Conservation (phyloP, 805 yeast genomes). For the Hyphopichia homilentoma region DNA sequence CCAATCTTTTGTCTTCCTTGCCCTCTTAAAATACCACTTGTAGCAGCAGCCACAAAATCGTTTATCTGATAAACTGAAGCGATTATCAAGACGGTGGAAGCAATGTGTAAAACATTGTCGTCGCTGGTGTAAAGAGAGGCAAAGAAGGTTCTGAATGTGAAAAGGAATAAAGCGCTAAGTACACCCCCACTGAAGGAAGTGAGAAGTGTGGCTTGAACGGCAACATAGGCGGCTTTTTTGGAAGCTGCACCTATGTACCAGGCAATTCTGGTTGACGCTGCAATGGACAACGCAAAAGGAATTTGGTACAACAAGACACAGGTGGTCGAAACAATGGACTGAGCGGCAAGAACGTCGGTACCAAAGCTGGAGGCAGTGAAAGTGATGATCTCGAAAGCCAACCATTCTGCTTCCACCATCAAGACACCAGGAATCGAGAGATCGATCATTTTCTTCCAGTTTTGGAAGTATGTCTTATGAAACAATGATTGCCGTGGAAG, state of each 20-base stretch:
- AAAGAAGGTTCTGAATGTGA: conserved; percentile 29
- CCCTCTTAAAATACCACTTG: conserved; percentile 55
- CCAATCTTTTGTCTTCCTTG: conserved; percentile 59
- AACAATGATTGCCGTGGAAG: conserved; percentile 32
- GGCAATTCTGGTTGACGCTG: conserved; percentile 74
- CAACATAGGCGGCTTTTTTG: conserved; percentile 31
- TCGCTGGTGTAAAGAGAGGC: conserved; percentile 43
- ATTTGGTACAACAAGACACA: conserved; percentile 67
- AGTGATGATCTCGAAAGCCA: conserved; percentile 74
- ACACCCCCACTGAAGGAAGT: conserved; percentile 31
- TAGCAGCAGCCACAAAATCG: conserved; percentile 46
- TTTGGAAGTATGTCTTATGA: conserved; percentile 30
- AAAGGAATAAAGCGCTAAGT: conserved; percentile 36
- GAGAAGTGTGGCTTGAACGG: conserved; percentile 35
- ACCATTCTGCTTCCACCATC: conserved; percentile 76
- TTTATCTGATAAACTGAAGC: conserved; percentile 51
- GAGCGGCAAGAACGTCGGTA: conserved; percentile 64
- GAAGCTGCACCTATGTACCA: conserved; percentile 69
- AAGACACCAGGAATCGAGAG: conserved; percentile 71
- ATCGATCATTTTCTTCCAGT: conserved; percentile 63
- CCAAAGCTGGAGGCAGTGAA: conserved; percentile 67
- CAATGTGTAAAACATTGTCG: conserved; percentile 29
- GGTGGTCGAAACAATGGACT: conserved; percentile 66
- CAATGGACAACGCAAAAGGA: conserved; percentile 73
- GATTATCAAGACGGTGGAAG: conserved; percentile 39